These are phyloP conservation scores for Kandelia obovata DNA, from an alignment of 345 rosid species.

Conservation along the genomic window DNA sequence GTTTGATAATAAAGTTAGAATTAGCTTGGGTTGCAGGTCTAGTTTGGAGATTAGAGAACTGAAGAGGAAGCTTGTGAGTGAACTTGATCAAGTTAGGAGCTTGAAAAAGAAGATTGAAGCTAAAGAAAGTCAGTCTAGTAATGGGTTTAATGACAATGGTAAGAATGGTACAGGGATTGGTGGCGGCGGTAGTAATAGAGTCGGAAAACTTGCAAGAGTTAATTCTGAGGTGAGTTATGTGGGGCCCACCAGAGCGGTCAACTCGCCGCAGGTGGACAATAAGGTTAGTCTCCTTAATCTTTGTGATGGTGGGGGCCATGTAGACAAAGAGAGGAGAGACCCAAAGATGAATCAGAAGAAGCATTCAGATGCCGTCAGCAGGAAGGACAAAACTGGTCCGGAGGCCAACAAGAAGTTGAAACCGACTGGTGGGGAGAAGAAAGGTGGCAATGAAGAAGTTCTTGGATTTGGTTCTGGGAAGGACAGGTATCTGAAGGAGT, in stretches of 20 bases:
- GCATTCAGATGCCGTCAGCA: constrained; percentile 21
- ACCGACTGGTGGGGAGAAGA: constrained; percentile 11
- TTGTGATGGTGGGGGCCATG: constrained; percentile 19
- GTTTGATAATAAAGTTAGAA: constrained; percentile 38
- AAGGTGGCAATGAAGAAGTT: constrained; percentile 16
- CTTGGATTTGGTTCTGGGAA: constrained; percentile 23
- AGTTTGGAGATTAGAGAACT: constrained; percentile 37
- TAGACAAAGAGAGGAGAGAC: constrained; percentile 32
- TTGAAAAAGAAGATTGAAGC: constrained; percentile 43
- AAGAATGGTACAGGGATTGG: constrained; percentile 8
- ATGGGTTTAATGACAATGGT: background rate
- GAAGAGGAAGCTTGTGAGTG: constrained; percentile 48
- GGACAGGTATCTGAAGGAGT: constrained; percentile 41
- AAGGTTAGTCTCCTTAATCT: constrained; percentile 12
- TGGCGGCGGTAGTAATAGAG: constrained; percentile 16
- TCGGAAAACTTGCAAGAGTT: constrained; percentile 32
- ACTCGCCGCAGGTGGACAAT: constrained; percentile 23
- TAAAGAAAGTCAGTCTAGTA: constrained; percentile 22
- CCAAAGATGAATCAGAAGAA: constrained; percentile 31
- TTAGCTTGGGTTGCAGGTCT: constrained; percentile 34
- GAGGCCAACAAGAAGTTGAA: constrained; percentile 48
- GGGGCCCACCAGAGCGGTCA: constrained; percentile 26
- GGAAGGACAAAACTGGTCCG: constrained; percentile 26
- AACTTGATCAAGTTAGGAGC: constrained; percentile 55
- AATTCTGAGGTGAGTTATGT: constrained; percentile 54